A percentile compares a stretch with the other conserved stretches of the same genome.
Conservation (phyloP, 2,329 filamentous ascomycete species). For the Claviceps cyperi region DNA sequence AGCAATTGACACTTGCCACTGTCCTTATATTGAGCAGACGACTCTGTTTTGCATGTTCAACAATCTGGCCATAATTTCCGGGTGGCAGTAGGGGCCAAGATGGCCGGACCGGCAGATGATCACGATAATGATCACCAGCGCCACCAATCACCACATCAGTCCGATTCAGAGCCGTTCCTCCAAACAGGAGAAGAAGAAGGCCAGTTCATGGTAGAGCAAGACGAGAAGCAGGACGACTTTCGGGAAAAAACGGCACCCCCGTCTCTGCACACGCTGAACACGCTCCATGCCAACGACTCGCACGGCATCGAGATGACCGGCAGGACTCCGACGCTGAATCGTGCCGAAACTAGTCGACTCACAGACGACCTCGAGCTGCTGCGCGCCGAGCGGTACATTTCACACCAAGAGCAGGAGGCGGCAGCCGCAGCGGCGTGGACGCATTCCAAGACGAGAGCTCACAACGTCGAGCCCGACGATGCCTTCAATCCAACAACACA, state of each 20-base stretch:
- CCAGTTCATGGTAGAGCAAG: background rate
- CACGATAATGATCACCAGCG: background rate
- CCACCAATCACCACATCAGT: constrained; percentile 2
- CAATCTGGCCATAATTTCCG: no score
- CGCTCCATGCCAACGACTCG: constrained; percentile 12
- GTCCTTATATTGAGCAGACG: no score
- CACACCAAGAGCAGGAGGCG: constrained; percentile 25
- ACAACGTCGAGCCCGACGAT: constrained; percentile 26
- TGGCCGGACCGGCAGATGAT: constrained; percentile 4
- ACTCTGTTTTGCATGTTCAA: no score
- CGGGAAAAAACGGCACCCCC: constrained; percentile 13
- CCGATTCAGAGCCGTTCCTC: constrained; percentile 2
- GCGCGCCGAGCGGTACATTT: constrained; percentile 31
- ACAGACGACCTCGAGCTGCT: constrained; percentile 36
- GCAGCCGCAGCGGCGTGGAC: constrained; percentile 6
- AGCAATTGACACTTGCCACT: no score
- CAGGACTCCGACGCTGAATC: constrained; percentile 14
- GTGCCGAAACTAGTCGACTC: constrained; percentile 23
- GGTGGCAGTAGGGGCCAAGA: background rate
- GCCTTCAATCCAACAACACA: constrained; percentile 26
- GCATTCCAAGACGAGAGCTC: constrained; percentile 17
- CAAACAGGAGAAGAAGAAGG: background rate
- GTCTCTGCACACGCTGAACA: constrained; percentile 18
- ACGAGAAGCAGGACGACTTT: constrained; percentile 7
- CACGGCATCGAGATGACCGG: constrained; percentile 9